phyloP scores from a whole-genome alignment of 2,329 filamentous ascomycete genomes.

The Alternaria arborescens region DNA sequence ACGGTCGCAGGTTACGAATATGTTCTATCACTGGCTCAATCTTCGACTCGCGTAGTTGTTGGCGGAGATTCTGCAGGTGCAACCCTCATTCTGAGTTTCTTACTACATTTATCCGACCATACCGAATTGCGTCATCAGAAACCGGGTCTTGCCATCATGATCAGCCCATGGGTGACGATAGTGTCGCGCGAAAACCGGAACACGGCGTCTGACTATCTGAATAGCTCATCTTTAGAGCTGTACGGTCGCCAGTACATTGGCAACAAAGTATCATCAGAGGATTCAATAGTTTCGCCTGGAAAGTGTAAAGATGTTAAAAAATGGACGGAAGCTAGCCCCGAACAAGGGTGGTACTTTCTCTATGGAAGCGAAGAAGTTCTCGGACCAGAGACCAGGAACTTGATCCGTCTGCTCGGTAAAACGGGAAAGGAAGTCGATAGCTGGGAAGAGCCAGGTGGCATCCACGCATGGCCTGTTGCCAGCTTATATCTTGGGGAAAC shows the following conservation, averaged over 20 bases:
- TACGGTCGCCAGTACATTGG: conserved; percentile 77
- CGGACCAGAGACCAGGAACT: conserved; percentile 70
- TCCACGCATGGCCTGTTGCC: conserved; percentile 86
- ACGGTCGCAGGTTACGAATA: conserved; percentile 75
- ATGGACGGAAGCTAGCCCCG: conserved; percentile 74
- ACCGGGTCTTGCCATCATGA: conserved; percentile 72
- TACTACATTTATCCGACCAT: conserved; percentile 70
- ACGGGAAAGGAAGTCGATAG: conserved; percentile 64
- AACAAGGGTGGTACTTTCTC: conserved; percentile 72
- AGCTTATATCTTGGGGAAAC: conserved; percentile 63
- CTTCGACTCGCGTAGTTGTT: conserved; percentile 72
- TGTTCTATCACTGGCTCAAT: conserved; percentile 65
- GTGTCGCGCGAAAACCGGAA: conserved; percentile 72
- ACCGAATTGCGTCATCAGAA: conserved; percentile 54
- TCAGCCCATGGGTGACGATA: conserved; percentile 83
- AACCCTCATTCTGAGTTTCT: conserved; percentile 74
- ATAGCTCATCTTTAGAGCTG: conserved; percentile 69
- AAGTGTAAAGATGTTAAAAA: conserved; percentile 70
- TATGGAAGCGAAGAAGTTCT: conserved; percentile 83
- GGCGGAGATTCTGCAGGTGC: conserved; percentile 83
- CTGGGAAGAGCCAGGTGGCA: conserved; percentile 69
- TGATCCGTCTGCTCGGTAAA: conserved; percentile 65
- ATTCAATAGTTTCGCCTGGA: conserved; percentile 74
- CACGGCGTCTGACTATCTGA: conserved; percentile 78
- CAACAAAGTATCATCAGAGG: conserved; percentile 57